Evolutionary conservation across 1,284 basidiomycete species (phyloP), one percentile per base, ranked within the genome.

Genomic region (Tilletia walkeri): DNA sequence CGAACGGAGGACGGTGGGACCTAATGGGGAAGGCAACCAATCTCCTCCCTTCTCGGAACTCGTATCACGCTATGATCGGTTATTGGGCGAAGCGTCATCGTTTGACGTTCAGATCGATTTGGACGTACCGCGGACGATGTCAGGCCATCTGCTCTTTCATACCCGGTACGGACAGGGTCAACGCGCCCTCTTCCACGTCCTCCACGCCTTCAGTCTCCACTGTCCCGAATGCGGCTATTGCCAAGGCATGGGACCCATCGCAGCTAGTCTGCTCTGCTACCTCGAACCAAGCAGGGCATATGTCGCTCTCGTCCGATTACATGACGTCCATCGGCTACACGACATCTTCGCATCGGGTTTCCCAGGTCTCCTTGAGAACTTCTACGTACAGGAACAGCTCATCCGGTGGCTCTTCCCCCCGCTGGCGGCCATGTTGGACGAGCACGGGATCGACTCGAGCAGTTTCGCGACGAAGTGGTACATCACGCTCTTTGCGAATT

Each of bases 391-490:
- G 84, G 94, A 97, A 82, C 88, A 90, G 59, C 87, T 98, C 59
- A 90, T 91, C 81, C 89, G 93, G 83, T 86, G 87, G 74, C 88
- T 92, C 85, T 90, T 97, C 89, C 95, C 96, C 0, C 89, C 89
- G 41, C 90, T 99, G n/a, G 93, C 91, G 78, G 86, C 86, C 39
- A 89, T 91, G 20, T 93, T 98, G 84, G 73, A 75, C 18, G 67
- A 73, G 5, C 89, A 90, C 85, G 90, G 89, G 74, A 91, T 99
- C 74, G 92, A 91, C 4, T 93, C 92, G 3, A 95, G 94, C 50
- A 90, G 93, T 18, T 99, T 95, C 84, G 95, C 94, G 41, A 98
- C 95, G 1, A 97, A 97, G 84, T 99, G 95, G 95, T 99, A 97
- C 85, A 99, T 99, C 84, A 99, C 96, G 1, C 86, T 99, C 18